phyloP scores from a whole-genome alignment of 2,329 filamentous ascomycete genomes.

The Epichloe typhina region DNA sequence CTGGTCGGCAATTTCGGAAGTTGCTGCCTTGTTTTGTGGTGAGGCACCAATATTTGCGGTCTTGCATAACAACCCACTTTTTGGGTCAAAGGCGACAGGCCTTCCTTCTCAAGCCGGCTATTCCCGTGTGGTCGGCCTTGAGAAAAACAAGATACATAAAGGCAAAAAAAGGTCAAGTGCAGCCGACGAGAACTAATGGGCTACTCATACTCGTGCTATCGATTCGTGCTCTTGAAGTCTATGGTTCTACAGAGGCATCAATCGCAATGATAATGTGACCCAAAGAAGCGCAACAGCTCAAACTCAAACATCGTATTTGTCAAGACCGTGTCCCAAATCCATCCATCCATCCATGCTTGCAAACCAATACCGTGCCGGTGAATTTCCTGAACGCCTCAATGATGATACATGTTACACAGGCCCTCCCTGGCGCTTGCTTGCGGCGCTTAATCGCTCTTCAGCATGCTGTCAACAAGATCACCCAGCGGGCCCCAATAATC shows the following conservation, averaged over 20 bases:
- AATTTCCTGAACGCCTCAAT: slow-evolving; percentile 12
- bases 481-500: slow-evolving; percentile 96
- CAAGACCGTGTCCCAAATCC: background rate
- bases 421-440: background rate
- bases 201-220: background rate
- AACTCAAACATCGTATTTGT: background rate
- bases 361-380: background rate
- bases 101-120: background rate
- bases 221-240: background rate
- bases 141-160: background rate
- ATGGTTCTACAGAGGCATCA: background rate
- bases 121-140: background rate
- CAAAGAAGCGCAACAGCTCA: background rate
- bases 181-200: background rate
- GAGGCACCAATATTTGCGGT: slow-evolving; percentile 22
- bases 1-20: slow-evolving; percentile 29
- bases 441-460: slow-evolving; percentile 64
- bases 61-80: background rate
- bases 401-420: slow-evolving; percentile 6
- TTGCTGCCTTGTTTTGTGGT: slow-evolving; percentile 24
- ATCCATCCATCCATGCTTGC: background rate
- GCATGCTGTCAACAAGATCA: slow-evolving; percentile 94
- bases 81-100: background rate
- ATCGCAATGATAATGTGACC: background rate
- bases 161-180: too few species aligned